Percentiles rank a stretch among this genome's conserved stretches.
These are phyloP conservation scores for Aureobasidium leucospermi DNA, from an alignment of 2,329 filamentous ascomycete genomes.

Conservation along the genomic window DNA sequence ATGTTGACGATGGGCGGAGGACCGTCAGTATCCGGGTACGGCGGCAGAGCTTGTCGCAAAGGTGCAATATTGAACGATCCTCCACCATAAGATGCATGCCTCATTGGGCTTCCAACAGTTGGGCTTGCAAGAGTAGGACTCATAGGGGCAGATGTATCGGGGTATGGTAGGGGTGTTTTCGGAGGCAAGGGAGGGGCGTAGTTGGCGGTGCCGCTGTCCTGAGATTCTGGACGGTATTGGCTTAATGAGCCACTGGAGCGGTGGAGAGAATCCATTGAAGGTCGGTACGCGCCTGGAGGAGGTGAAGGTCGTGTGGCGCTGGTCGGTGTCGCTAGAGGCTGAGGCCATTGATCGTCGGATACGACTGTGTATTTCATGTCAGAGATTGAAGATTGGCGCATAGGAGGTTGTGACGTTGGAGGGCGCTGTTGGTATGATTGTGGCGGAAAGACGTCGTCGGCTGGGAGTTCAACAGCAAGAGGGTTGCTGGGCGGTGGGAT, in stretches of 20 bases:
- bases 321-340: conserved; percentile 19
- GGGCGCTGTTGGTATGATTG: conserved; percentile 17
- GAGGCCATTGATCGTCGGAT: conserved; percentile 52
- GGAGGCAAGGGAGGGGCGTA: conserved; percentile 64
- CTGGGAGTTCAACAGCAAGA: conserved; percentile 53
- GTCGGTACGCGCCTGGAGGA: conserved; percentile 5
- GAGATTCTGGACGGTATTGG: conserved; percentile 29
- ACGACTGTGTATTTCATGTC: conserved; percentile 63
- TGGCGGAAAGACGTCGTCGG: conserved; percentile 40
- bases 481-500: conserved; percentile 38
- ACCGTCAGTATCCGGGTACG: conserved; percentile 75
- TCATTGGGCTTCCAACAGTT: conserved; percentile 23
- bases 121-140: conserved; percentile 23
- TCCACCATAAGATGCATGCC: conserved; percentile 16
- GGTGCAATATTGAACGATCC: conserved; percentile 2
- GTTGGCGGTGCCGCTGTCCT: conserved; percentile 9
- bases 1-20: conserved; percentile 80
- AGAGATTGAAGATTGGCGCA: conserved; percentile 45
- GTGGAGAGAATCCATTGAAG: conserved; percentile 15
- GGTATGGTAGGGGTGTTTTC: conserved; percentile 40
- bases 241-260: conserved; percentile 14
- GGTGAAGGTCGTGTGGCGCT: conserved; percentile 12
- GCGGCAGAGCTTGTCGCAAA: conserved; percentile 38
- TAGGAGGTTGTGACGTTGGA: conserved; percentile 39
- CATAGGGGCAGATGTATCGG: conserved; percentile 18